phyloP scores from a whole-genome alignment of 1,284 basidiomycete genomes.

The Laetiporus sulphureus region DNA sequence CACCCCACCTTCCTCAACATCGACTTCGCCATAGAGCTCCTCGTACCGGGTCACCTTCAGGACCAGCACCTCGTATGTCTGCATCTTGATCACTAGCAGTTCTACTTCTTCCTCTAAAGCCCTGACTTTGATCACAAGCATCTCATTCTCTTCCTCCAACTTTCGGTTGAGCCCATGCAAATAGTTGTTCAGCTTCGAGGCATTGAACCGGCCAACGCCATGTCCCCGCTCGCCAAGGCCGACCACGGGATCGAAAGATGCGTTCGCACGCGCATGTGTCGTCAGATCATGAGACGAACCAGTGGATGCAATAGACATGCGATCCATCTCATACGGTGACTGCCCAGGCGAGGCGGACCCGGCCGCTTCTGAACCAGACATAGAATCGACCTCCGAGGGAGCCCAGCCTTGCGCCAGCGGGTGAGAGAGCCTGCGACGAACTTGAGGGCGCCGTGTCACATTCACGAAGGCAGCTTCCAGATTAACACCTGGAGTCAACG shows the following conservation, averaged over 20 bases:
- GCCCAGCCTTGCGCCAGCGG: constrained; percentile 49
- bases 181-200: constrained; percentile 74
- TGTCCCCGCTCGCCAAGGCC: constrained; percentile 59
- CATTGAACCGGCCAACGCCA: constrained; percentile 65
- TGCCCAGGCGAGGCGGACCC: background rate
- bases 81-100: too few species aligned
- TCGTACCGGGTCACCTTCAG: constrained; percentile 12
- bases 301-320: constrained; percentile 41
- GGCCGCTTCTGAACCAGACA: constrained; percentile 18
- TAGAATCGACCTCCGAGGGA: constrained; percentile 19
- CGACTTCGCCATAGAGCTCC: background rate
- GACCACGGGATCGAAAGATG: constrained; percentile 75
- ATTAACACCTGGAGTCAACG: constrained; percentile 20
- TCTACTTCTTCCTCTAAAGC: constrained; percentile 36
- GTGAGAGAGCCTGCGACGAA: constrained; percentile 41
- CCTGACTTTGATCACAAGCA: constrained; percentile 40
- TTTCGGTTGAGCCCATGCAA: constrained; percentile 74
- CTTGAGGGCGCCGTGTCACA: constrained; percentile 49
- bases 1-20: too few species aligned
- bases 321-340: constrained; percentile 12
- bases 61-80: too few species aligned
- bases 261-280: constrained; percentile 72
- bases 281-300: constrained; percentile 82
- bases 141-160: constrained; percentile 77
- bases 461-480: constrained; percentile 50